Evolutionary conservation across 352 stramenopile genomes (phyloP).

Genomic region (Elongisporangium prolatum): DNA sequence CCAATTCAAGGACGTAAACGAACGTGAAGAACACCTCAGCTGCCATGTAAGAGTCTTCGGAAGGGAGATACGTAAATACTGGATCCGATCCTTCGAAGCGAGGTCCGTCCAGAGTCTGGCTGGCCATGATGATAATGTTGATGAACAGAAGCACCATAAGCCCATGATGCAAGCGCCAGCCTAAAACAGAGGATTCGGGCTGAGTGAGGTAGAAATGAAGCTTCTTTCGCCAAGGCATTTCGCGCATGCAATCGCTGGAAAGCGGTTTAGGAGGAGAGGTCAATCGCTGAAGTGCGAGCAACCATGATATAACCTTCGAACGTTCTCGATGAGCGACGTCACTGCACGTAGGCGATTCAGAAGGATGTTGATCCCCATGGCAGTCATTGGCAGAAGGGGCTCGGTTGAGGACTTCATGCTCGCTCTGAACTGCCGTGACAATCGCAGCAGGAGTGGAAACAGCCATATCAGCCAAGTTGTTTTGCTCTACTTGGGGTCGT

Average conservation of each 20-base stretch:
- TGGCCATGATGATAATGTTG: constrained; percentile 33
- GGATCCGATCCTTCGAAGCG: constrained; percentile 35
- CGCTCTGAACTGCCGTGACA: neutral
- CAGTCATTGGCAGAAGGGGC: neutral
- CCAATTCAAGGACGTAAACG: constrained; percentile 46
- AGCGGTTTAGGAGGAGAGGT: neutral
- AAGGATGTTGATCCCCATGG: neutral
- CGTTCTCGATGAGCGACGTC: neutral
- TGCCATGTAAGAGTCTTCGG: constrained; percentile 14
- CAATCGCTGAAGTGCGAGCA: neutral
- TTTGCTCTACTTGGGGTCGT: neutral
- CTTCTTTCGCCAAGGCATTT: constrained; percentile 22
- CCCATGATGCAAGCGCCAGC: constrained; percentile 32
- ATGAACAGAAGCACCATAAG: constrained; percentile 29
- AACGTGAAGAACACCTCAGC: constrained; percentile 30
- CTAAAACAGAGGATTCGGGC: constrained; percentile 32
- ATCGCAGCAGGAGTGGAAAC: neutral
- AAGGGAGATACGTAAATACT: constrained; percentile 37
- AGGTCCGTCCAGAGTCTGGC: constrained; percentile 48
- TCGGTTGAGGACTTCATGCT: neutral
- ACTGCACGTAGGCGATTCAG: neutral
- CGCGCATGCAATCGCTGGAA: constrained; percentile 13
- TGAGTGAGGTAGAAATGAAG: constrained; percentile 35
- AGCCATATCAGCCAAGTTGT: neutral
- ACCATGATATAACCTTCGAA: neutral